Evolutionary conservation across 1,284 basidiomycete species (phyloP), one percentile per base, ranked within the genome.

Genomic region (Marasmius oreades): DNA sequence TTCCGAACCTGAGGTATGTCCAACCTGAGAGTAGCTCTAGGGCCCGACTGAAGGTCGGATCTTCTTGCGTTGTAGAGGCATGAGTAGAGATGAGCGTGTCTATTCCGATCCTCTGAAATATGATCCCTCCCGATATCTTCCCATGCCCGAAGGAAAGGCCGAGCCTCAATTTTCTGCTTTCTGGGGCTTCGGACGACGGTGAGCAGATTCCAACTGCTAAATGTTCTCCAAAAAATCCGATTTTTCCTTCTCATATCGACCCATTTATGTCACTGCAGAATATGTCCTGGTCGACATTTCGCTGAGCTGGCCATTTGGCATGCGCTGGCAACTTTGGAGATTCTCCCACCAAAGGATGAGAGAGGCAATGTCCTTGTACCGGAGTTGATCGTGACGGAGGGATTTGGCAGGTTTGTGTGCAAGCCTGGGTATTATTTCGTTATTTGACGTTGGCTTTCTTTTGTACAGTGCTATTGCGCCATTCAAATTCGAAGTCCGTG

Each of bases 241-340:
- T 1, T 43, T 36, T 14, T 10, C 10, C 12, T 12, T 7, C 11
- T n/a, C 18, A 7, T 22, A 18, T 28, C 18, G n/a, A n/a, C n/a
- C n/a, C n/a, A n/a, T n/a, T n/a, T 34, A n/a, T 39, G 1, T 44
- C 10, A 10, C 10, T 31, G 14, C 34, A 51, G 62, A 44, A 61
- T 62, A n/a, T 63, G 63, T 47, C 60, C 62, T 26, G 61, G 61
- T 20, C 26, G 60, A 22, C 58, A 55, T 48, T 54, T 63, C 52
- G 63, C 61, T 31, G 63, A 65, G 37, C 56, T 57, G n/a, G 55
- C 60, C 22, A 24, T 65, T 22, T 65, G 62, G 63, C 57, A 63
- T 42, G 55, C 20, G 58, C 54, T 65, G 24, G 52, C 47, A 45
- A 57, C 45, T 24, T 57, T 59, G 28, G 50, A 60, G 12, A 56